Percentiles rank a stretch among this genome's conserved stretches.
These are phyloP conservation scores for Gossypium schwendimanii DNA, from an alignment of 441 rosid species.

Conservation along the genomic window DNA sequence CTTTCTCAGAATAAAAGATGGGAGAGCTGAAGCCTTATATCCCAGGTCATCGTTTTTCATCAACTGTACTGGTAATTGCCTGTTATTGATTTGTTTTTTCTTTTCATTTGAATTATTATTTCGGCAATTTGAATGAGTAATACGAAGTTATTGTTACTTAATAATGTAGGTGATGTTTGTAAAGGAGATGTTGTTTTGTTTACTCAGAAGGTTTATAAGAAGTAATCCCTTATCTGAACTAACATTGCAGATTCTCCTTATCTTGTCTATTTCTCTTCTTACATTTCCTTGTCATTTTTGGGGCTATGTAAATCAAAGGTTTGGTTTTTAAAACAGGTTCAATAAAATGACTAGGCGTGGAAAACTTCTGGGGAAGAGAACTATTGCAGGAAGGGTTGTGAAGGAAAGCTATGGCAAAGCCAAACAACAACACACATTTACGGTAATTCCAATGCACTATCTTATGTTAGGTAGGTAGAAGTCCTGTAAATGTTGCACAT, in stretches of 20 bases:
- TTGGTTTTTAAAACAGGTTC: constrained; percentile 30
- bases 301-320: constrained; percentile 1
- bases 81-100: background rate
- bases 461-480: background rate
- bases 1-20: constrained; percentile 36
- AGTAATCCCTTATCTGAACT: constrained; percentile 26
- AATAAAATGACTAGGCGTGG: constrained; percentile 37
- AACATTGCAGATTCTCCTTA: background rate
- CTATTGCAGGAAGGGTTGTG: constrained; percentile 53
- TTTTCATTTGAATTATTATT: background rate
- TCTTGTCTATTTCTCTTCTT: constrained; percentile 1
- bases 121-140: background rate
- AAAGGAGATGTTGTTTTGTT: constrained; percentile 55
- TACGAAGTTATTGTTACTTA: background rate
- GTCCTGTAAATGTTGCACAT: background rate
- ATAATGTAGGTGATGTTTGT: constrained; percentile 52
- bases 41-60: constrained; percentile 38
- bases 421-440: constrained; percentile 69
- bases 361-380: constrained; percentile 42
- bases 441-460: constrained; percentile 30
- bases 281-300: background rate
- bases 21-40: constrained; percentile 42
- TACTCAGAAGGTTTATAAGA: constrained; percentile 46
- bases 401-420: constrained; percentile 70
- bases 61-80: constrained; percentile 34